Evolutionary conservation across 371 early-diverging fungal genomes (phyloP), one percentile per base, ranked within the genome.

Genomic region (Apophysomyces variabilis): DNA sequence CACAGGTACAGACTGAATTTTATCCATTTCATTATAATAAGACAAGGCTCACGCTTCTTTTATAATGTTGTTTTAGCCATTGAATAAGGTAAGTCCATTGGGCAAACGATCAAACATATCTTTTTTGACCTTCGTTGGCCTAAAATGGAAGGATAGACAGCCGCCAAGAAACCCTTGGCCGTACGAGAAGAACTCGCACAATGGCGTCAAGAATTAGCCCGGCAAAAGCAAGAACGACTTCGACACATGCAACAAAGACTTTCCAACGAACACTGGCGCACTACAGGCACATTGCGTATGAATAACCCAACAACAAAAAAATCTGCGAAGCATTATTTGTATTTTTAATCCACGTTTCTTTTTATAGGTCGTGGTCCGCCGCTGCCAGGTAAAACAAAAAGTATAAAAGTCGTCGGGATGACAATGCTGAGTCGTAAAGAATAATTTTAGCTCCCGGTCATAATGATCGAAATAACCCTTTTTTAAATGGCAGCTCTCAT

Each of bases 181-280:
- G 54, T 50, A 9, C n/a, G 54, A 58, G 62, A 62, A 58, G 71
- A 71, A 47, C 50, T 71, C 9, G 71, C 64, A 7, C 54, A 47
- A 35, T 71, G 71, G 71, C 67, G 71, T 46, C 67, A 67, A 61
- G 67, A 71, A 11, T 50, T 71, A 18, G 67, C 61, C 14, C 43
- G 61, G 57, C 61, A 50, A 21, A 50, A 21, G 21, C 54, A 50
- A 11, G 21, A 3, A 8, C 16, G 21, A 50, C 7, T 21, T 21
- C 54, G 54, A 50, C 54, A 50, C 1, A 41, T 5, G 21, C 54
- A 50, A 26, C 18, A n/a, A 50, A 26, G 7, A 7, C 47, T 21
- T 50, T 50, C 54, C 6, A 21, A 16, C n/a, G 21, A 50, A 7
- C 18, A 50, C 16, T 50, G 54, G 54, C 54, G 54, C 54, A 18